These are phyloP conservation scores for Aureobasidium namibiae DNA, from an alignment of 2,329 filamentous ascomycete species.

Conservation along the genomic window DNA sequence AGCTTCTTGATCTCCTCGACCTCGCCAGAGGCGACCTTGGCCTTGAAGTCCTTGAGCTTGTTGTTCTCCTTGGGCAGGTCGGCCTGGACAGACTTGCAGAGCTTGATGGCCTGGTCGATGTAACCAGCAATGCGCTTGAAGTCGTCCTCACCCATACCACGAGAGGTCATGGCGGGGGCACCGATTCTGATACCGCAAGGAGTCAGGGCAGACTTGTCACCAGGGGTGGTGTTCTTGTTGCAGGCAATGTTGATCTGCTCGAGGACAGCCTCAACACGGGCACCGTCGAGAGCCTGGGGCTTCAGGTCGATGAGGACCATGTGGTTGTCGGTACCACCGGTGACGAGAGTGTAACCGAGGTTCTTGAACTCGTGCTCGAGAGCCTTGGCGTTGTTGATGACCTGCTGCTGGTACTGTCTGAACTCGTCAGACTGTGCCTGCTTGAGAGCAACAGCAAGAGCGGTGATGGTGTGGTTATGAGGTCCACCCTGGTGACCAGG, in stretches of 20 bases:
- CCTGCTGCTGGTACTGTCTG: conserved; percentile 82
- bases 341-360: conserved; percentile 80
- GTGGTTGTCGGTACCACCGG: conserved; percentile 94
- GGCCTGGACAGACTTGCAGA: conserved; percentile 80
- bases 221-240: conserved; percentile 98
- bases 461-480: conserved; percentile 98
- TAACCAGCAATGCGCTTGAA: conserved; percentile 85
- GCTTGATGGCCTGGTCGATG: conserved; percentile 81
- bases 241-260: conserved; percentile 98
- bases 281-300: conserved; percentile 79
- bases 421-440: conserved; percentile 87
- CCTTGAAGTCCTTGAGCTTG: conserved; percentile 99
- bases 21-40: conserved; percentile 71
- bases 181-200: conserved; percentile 93
- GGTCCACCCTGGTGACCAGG: conserved; percentile 96
- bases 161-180: conserved; percentile 92
- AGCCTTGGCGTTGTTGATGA: conserved; percentile 84
- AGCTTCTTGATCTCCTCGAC: conserved; percentile 75
- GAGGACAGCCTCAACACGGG: conserved; percentile 88
- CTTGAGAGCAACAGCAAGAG: conserved; percentile 86
- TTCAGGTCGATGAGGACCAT: conserved; percentile 89
- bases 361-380: conserved; percentile 73
- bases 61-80: conserved; percentile 91
- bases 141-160: conserved; percentile 86
- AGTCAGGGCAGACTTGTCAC: conserved; percentile 93